Evolutionary conservation across 1,284 basidiomycete species (phyloP).

Genomic region (Sparassis latifolia): DNA sequence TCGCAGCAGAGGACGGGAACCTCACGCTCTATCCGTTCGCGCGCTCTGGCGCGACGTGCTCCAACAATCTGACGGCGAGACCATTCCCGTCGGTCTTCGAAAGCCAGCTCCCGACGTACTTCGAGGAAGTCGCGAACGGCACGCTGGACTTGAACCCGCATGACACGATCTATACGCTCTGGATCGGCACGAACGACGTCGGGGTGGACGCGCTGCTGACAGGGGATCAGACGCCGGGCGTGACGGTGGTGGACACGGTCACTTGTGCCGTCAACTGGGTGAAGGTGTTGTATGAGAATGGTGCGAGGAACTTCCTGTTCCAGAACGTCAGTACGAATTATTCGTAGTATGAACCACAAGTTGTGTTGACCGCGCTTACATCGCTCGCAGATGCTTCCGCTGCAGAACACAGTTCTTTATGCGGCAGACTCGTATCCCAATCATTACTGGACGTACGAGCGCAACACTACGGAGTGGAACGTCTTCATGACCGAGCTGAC

Average conservation of each 20-base stretch:
- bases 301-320: slow-evolving; percentile 38
- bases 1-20: slow-evolving; percentile 28
- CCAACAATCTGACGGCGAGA: slow-evolving; percentile 32
- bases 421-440: slow-evolving; percentile 29
- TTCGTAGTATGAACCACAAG: too few species aligned
- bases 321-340: slow-evolving; percentile 30
- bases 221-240: slow-evolving; percentile 20
- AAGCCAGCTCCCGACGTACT: slow-evolving; percentile 29
- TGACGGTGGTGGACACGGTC: slow-evolving; percentile 33
- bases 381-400: slow-evolving; percentile 25
- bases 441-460: slow-evolving; percentile 27
- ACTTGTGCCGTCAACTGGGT: slow-evolving; percentile 34
- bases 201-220: slow-evolving; percentile 32
- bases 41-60: slow-evolving; percentile 33
- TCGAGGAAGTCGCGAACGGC: slow-evolving; percentile 21
- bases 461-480: slow-evolving; percentile 36
- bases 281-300: slow-evolving; percentile 28
- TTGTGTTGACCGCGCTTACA: background rate
- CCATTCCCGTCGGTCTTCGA: slow-evolving; percentile 31
- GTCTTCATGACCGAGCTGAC: slow-evolving; percentile 31
- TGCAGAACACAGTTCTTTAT: slow-evolving; percentile 28
- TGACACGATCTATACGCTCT: slow-evolving; percentile 37
- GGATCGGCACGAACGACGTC: slow-evolving; percentile 43
- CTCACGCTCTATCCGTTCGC: slow-evolving; percentile 33
- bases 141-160: slow-evolving; percentile 20